phyloP scores from a whole-genome alignment of 768 basidiomycete species.

The Lentinula edodes region DNA sequence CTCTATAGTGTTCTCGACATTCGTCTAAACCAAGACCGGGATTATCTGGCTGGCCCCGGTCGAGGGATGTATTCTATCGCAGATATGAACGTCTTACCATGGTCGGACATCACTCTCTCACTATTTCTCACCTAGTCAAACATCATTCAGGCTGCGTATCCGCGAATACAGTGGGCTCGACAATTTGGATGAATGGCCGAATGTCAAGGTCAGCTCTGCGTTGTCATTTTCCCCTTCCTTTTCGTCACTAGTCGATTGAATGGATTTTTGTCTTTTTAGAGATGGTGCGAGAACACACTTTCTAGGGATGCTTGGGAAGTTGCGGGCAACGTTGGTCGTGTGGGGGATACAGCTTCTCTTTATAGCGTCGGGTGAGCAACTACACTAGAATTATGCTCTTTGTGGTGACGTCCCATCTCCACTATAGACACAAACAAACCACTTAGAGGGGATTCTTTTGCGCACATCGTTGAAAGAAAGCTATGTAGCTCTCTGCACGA shows the following conservation, averaged over 20 bases:
- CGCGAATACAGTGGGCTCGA: constrained; percentile 48
- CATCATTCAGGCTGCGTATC: constrained; percentile 43
- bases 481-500: too few species aligned
- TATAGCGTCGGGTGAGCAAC: background rate
- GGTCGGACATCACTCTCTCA: constrained; percentile 46
- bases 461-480: too few species aligned
- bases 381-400: too few species aligned
- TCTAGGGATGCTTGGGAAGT: constrained; percentile 5
- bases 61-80: constrained; percentile 65
- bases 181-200: constrained; percentile 57
- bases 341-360: background rate
- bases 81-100: constrained; percentile 63
- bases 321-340: constrained; percentile 1
- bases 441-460: too few species aligned
- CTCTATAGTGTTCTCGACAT: constrained; percentile 79
- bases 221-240: background rate
- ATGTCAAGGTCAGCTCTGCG: constrained; percentile 38
- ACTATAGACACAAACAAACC: too few species aligned
- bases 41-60: constrained; percentile 67
- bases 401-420: too few species aligned
- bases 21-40: constrained; percentile 62
- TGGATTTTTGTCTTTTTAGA: constrained; percentile 6
- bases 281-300: constrained; percentile 16
- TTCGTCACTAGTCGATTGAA: too few species aligned
- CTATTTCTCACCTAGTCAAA: background rate